Evolutionary conservation across 2,329 filamentous ascomycete genomes (phyloP).

Genomic region (Penicillium sp.): DNA sequence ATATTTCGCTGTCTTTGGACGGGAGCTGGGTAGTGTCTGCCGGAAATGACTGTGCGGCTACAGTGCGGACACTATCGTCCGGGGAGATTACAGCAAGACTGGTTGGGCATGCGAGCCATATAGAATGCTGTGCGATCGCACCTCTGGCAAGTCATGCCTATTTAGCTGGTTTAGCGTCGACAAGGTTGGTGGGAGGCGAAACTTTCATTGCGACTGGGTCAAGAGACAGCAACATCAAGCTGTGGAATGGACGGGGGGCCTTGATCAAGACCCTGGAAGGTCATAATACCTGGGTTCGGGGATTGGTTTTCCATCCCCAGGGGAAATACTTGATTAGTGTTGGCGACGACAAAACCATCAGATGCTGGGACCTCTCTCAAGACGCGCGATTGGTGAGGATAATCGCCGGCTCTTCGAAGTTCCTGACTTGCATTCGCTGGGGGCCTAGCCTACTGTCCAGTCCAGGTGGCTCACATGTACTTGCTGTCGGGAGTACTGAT

Average conservation of each 20-base stretch:
- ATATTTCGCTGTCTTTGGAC: no score
- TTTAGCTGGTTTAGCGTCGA: conserved; percentile 48
- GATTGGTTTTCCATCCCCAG: conserved; percentile 79
- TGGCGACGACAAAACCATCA: conserved; percentile 81
- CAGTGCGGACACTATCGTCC: no score
- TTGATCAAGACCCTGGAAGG: conserved; percentile 72
- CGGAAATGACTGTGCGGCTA: no score
- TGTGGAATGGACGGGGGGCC: no score
- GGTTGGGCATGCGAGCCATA: no score
- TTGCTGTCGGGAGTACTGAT: background rate
- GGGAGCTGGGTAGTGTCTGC: no score
- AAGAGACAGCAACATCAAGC: no score
- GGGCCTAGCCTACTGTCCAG: conserved; percentile 54
- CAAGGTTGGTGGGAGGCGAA: background rate
- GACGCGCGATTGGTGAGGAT: conserved; percentile 84
- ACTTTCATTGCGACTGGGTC: conserved; percentile 52
- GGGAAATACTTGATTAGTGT: conserved; percentile 83
- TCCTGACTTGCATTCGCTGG: conserved; percentile 76
- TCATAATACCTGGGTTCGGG: conserved; percentile 90
- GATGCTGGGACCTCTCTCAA: conserved; percentile 87
- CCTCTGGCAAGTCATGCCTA: no score
- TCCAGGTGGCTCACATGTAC: background rate
- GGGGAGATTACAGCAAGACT: no score
- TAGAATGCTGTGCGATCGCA: no score
- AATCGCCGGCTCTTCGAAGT: conserved; percentile 71